These are phyloP conservation scores for Cubamyces sp. DNA, from an alignment of 768 basidiomycete genomes.

Conservation along the genomic window DNA sequence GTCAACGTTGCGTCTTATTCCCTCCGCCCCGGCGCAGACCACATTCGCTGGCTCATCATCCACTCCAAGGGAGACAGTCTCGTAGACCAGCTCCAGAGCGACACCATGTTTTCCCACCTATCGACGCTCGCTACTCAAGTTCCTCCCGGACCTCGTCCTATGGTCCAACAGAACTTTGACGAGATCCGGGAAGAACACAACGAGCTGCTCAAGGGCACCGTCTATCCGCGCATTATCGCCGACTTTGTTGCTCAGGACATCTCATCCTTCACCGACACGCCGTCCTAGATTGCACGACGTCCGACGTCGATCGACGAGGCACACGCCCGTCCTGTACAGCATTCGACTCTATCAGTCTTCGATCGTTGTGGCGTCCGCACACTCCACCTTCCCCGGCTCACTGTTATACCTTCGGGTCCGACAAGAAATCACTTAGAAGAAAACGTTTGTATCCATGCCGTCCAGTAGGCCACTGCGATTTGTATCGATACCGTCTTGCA, in stretches of 20 bases:
- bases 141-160: background rate
- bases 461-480: too few relatives aligned
- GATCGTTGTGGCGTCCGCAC: background rate
- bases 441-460: too few relatives aligned
- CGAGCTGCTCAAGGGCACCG: conserved; percentile 21
- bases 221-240: conserved; percentile 26
- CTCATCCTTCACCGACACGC: background rate
- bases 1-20: conserved; percentile 51
- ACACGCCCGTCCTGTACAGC: background rate
- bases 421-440: too few relatives aligned
- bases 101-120: conserved; percentile 62
- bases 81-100: conserved; percentile 65
- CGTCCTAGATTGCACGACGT: background rate
- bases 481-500: too few relatives aligned
- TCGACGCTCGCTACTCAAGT: conserved; percentile 26
- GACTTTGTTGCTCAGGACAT: conserved; percentile 17
- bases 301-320: background rate
- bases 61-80: conserved; percentile 77
- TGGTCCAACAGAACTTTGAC: conserved; percentile 22
- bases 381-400: background rate
- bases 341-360: background rate
- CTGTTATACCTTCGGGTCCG: too few relatives aligned
- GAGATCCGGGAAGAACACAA: conserved; percentile 26
- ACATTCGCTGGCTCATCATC: conserved; percentile 68
- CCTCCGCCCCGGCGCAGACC: conserved; percentile 38